These are phyloP conservation scores for Gracilaria caudata DNA, from an alignment of 23 red algal genomes.

Conservation along the genomic window DNA sequence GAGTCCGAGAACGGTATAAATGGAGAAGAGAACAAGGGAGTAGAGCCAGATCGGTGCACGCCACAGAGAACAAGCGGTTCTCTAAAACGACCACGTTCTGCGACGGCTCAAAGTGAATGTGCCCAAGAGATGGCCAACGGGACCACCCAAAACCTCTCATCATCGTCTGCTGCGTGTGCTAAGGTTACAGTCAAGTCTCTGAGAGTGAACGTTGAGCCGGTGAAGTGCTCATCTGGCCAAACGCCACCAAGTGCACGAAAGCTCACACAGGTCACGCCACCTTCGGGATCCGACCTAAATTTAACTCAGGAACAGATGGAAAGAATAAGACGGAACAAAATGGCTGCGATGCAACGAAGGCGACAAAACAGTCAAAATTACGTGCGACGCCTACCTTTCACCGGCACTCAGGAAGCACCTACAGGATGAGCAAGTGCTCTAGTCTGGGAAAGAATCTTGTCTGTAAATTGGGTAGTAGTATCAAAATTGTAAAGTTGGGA, in stretches of 20 bases:
- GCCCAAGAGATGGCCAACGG: neutral
- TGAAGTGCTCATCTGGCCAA: neutral
- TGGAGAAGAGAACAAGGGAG: neutral
- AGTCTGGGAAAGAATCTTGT: neutral
- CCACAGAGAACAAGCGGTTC: neutral
- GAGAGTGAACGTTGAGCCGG: neutral
- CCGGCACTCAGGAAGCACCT: neutral
- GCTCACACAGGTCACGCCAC: neutral
- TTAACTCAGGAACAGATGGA: slow-evolving; percentile 32
- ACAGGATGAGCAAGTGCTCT: neutral
- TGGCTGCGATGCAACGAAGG: slow-evolving; percentile 37
- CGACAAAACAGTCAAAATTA: slow-evolving; percentile 28
- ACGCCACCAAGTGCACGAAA: neutral
- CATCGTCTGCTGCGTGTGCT: neutral
- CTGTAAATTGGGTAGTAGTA: neutral
- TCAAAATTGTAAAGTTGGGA: neutral
- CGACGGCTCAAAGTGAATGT: neutral
- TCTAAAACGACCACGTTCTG: slow-evolving; percentile 8
- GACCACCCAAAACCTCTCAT: neutral
- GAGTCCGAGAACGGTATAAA: neutral
- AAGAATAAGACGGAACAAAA: slow-evolving; percentile 34
- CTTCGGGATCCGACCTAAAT: neutral
- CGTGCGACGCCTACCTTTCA: slow-evolving; percentile 24
- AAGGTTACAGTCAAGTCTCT: neutral
- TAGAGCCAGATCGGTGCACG: neutral